These are phyloP conservation scores for Leccinum subgranulosum DNA, from an alignment of 768 basidiomycete genomes.

Conservation along the genomic window DNA sequence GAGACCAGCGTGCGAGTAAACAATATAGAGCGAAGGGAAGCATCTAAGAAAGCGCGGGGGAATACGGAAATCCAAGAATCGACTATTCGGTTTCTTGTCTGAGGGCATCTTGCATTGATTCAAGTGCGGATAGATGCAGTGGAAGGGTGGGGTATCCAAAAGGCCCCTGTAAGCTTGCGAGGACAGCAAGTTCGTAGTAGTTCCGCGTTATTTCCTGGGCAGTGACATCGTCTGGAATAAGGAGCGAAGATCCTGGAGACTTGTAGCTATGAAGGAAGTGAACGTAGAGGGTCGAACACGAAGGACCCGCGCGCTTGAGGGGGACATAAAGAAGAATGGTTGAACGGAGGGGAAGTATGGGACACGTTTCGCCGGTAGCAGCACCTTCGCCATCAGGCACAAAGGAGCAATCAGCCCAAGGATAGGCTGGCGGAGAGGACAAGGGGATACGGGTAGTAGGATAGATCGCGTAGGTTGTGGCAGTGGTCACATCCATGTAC, in stretches of 20 bases:
- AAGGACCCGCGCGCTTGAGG: constrained; percentile 36
- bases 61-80: not conserved
- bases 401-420: constrained; percentile 26
- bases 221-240: constrained; percentile 31
- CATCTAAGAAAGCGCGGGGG: constrained; percentile 13
- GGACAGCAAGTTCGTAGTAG: constrained; percentile 66
- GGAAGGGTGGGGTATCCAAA: constrained; percentile 56
- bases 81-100: constrained; percentile 26
- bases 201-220: constrained; percentile 60
- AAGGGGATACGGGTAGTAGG: constrained; percentile 43
- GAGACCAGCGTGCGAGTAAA: constrained; percentile 9
- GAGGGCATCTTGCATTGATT: constrained; percentile 52
- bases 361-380: constrained; percentile 24
- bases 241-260: constrained; percentile 38
- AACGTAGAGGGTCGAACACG: constrained; percentile 52
- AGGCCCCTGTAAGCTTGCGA: constrained; percentile 45
- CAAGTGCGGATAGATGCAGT: constrained; percentile 71
- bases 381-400: constrained; percentile 32
- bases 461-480: constrained; percentile 49
- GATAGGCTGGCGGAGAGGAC: constrained; percentile 34
- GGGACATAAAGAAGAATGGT: constrained; percentile 58
- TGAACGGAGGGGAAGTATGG: constrained; percentile 54
- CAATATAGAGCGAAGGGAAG: constrained; percentile 2
- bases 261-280: constrained; percentile 55
- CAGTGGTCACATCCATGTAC: constrained; percentile 33